A percentile compares a stretch with the other conserved stretches of the same genome.
These are phyloP conservation scores for Camelina sativa DNA, from an alignment of 345 rosid species.

Conservation along the genomic window DNA sequence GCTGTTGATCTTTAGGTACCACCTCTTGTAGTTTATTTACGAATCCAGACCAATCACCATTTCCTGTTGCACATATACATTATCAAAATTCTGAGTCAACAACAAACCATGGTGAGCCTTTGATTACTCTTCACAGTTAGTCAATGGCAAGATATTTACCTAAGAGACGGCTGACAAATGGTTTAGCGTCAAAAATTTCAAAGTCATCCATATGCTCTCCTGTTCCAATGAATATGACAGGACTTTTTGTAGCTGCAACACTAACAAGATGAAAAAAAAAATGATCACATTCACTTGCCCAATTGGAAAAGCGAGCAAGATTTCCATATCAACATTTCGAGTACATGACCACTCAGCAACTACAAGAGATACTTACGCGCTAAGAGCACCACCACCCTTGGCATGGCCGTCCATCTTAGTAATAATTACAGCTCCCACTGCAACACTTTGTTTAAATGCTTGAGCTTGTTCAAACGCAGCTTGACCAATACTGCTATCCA, in stretches of 20 bases:
- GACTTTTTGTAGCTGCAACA: slow-evolving; percentile 96
- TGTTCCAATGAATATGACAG: slow-evolving; percentile 89
- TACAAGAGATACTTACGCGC: slow-evolving; percentile 71
- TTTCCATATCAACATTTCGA: background rate
- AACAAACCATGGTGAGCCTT: background rate
- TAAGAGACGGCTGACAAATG: slow-evolving; percentile 85
- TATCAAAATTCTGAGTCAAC: background rate
- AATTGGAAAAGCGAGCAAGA: background rate
- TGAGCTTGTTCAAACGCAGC: slow-evolving; percentile 96
- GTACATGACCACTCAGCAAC: background rate
- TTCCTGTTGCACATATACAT: slow-evolving; percentile 51
- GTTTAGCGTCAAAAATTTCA: slow-evolving; percentile 89
- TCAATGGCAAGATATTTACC: slow-evolving; percentile 48
- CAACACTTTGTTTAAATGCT: slow-evolving; percentile 88
- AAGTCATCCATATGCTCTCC: slow-evolving; percentile 96
- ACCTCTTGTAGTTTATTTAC: slow-evolving; percentile 95
- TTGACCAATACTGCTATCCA: slow-evolving; percentile 98
- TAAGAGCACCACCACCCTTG: slow-evolving; percentile 98
- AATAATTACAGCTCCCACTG: slow-evolving; percentile 92
- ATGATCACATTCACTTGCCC: slow-evolving; percentile 10
- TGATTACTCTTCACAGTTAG: background rate
- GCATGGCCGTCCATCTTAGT: slow-evolving; percentile 99
- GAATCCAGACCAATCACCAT: slow-evolving; percentile 95
- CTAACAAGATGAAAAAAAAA: slow-evolving; percentile 47
- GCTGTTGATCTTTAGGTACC: slow-evolving; percentile 95